A percentile compares a stretch with the other conserved stretches of the same genome.
Conservation (phyloP, 345 rosid species). For the Eucalyptus coolabah region DNA sequence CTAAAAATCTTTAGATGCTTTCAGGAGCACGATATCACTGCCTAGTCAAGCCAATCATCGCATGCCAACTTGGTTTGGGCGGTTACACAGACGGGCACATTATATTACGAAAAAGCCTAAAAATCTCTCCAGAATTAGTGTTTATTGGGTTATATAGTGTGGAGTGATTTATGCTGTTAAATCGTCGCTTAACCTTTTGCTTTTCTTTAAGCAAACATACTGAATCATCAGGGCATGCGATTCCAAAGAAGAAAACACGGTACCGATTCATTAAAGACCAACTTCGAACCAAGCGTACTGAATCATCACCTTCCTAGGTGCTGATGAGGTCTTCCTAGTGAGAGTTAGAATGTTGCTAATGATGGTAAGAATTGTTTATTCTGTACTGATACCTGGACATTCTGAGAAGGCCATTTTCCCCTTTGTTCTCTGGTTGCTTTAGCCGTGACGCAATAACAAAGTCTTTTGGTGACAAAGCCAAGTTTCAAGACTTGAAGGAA, state of each 20-base stretch:
- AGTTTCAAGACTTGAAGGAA: not conserved
- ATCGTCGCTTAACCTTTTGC: not conserved
- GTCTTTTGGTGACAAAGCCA: not conserved
- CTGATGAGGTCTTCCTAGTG: not conserved
- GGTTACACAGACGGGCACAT: not conserved
- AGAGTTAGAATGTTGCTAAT: not conserved
- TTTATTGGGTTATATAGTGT: not conserved
- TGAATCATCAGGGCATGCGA: not conserved
- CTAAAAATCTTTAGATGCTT: too few relatives aligned
- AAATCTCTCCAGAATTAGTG: not conserved
- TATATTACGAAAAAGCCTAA: not conserved
- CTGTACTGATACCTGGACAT: not conserved
- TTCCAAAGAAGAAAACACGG: not conserved
- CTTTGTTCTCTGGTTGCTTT: not conserved
- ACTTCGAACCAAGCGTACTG: not conserved
- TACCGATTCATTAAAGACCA: not conserved
- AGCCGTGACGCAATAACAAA: not conserved
- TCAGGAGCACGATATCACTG: too few relatives aligned
- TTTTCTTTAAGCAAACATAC: not conserved
- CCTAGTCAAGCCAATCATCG: too few relatives aligned
- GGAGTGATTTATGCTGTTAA: not conserved
- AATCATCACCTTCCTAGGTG: not conserved
- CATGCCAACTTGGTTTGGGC: not conserved
- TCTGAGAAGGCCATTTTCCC: not conserved
- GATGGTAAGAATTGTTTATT: not conserved